A percentile compares a stretch with the other conserved stretches of the same genome.
These are phyloP conservation scores for Ogataea trehaloabstinens DNA, from an alignment of 805 yeast species.

Conservation along the genomic window DNA sequence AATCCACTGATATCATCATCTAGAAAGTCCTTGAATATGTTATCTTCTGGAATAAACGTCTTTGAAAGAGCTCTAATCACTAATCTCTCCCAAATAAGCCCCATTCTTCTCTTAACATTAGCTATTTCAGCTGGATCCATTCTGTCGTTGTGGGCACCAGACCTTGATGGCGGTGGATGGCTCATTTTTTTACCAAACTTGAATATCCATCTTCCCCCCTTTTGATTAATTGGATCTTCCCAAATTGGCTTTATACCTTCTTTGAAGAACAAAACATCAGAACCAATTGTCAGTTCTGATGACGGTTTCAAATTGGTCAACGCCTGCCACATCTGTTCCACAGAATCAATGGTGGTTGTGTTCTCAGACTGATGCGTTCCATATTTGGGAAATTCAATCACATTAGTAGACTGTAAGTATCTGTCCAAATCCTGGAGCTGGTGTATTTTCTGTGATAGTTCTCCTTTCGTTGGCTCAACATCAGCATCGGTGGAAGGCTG, in stretches of 20 bases:
- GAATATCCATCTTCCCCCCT: constrained; percentile 65
- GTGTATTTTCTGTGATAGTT: neutral
- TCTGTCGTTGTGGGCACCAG: neutral
- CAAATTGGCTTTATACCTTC: constrained; percentile 62
- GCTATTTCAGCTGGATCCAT: constrained; percentile 7
- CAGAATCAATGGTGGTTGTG: constrained; percentile 36
- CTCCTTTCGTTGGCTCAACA: neutral
- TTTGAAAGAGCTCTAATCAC: constrained; percentile 52
- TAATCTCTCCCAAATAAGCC: constrained; percentile 54
- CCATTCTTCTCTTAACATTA: constrained; percentile 24
- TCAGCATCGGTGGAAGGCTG: constrained; percentile 1
- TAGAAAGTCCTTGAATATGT: constrained; percentile 37
- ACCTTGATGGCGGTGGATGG: constrained; percentile 13
- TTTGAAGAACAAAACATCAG: constrained; percentile 57
- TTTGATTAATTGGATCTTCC: constrained; percentile 61
- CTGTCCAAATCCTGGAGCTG: constrained; percentile 35
- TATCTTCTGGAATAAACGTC: constrained; percentile 41
- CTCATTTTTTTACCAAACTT: constrained; percentile 36
- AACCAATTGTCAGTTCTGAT: constrained; percentile 40
- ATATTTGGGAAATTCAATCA: constrained; percentile 39
- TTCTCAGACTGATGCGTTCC: constrained; percentile 14
- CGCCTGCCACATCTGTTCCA: constrained; percentile 54
- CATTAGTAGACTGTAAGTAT: constrained; percentile 45
- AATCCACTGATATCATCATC: constrained; percentile 56
- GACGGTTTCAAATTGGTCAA: constrained; percentile 39